A percentile compares a stretch with the other conserved stretches of the same genome.
These are phyloP conservation scores for Calocybe cyanea DNA, from an alignment of 768 basidiomycete species.

Conservation along the genomic window DNA sequence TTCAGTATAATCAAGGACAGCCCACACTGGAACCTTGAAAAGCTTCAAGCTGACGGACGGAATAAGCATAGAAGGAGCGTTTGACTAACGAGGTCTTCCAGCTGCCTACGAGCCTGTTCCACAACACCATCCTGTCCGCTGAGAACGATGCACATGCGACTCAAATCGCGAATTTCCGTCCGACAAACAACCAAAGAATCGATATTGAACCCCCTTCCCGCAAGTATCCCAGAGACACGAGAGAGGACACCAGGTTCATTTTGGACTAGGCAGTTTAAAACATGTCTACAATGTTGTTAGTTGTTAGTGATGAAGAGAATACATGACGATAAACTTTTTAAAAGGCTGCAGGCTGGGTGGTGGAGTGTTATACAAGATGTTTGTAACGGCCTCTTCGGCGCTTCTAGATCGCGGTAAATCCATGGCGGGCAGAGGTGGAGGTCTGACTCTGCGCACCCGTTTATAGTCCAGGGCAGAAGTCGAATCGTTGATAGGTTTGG, in stretches of 20 bases:
- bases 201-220: constrained; percentile 97
- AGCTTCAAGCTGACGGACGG: too few relatives aligned
- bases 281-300: constrained; percentile 55
- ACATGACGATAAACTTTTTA: constrained; percentile 64
- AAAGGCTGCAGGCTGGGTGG: constrained; percentile 88
- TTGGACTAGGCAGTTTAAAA: constrained; percentile 96
- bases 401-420: constrained; percentile 80
- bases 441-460: constrained; percentile 59
- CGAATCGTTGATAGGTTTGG: constrained; percentile 83
- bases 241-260: constrained; percentile 99
- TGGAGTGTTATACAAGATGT: constrained; percentile 95
- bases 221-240: constrained; percentile 94
- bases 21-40: constrained; percentile 94
- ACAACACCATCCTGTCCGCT: constrained; percentile 97
- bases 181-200: constrained; percentile 98
- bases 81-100: constrained; percentile 86
- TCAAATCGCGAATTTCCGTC: constrained; percentile 94
- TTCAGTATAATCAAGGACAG: constrained; percentile 95
- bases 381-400: constrained; percentile 96
- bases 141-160: constrained; percentile 97
- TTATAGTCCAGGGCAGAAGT: constrained; percentile 96
- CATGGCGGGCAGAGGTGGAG: constrained; percentile 82
- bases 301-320: neutral
- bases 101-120: constrained; percentile 92
- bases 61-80: neutral